Evolutionary conservation across 345 rosid species (phyloP), one percentile per base, ranked within the genome.

Genomic region (Linum lewisii): DNA sequence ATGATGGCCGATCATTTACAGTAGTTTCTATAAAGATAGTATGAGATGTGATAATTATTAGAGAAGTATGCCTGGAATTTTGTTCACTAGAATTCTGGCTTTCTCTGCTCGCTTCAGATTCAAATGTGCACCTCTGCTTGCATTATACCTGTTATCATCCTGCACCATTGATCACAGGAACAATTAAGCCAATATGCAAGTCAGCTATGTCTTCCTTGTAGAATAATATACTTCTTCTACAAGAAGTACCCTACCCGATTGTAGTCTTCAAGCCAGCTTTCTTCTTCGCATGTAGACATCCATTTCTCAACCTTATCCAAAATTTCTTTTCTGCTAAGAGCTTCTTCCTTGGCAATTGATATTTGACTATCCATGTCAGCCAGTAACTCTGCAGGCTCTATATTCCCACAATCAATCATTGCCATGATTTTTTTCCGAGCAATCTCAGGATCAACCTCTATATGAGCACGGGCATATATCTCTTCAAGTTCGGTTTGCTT

Each of bases 221-320:
- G n/a, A n/a, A n/a, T n/a, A n/a, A n/a, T n/a, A n/a, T n/a, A n/a
- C n/a, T n/a, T 3, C 14, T 25, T 4, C 15, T 38, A 65, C 53
- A 54, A 18, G 63, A 36, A 14, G 36, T 47, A 65, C 20, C n/a
- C n/a, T n/a, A n/a, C n/a, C 88, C 97, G 79, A 63, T 81, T 90
- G 70, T 93, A 93, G 64, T 93, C 99, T 65, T 93, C 99, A 24
- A 93, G 88, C 99, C 99, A 93, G 69, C 95, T 93, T 82, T 93
- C 99, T 81, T 93, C 99, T 80, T 93, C 99, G 73, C 96, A 93
- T 71, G 96, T 92, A 50, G 87, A 87, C 97, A 85, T 93, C 99
- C 99, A 93, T 74, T 87, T 93, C 79, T 93, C 99, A 21, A 93
- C 97, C 75, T 90, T 82, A 66, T 93, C 97, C 79, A 93, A 75